phyloP scores from a whole-genome alignment of 1,139 yeast genomes.

The Candida sp. region DNA sequence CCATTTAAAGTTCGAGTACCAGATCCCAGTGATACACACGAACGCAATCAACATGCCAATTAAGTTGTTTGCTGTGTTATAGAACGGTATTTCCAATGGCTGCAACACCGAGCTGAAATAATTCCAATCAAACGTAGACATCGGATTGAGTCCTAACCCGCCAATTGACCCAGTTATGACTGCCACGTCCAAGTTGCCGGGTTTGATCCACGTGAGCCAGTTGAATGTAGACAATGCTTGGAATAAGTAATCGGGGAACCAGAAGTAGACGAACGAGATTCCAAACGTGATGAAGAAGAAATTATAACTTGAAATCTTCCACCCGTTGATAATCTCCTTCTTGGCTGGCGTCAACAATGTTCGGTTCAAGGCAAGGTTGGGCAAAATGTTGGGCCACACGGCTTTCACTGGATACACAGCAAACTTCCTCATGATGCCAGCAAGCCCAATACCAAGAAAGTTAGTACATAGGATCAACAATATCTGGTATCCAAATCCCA shows the following conservation, averaged over 20 bases:
- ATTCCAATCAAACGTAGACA: slow-evolving; percentile 58
- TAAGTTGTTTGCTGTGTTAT: slow-evolving; percentile 41
- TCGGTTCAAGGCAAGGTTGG: slow-evolving; percentile 60
- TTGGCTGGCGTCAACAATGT: slow-evolving; percentile 51
- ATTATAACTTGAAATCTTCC: slow-evolving; percentile 36
- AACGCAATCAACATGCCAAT: slow-evolving; percentile 49
- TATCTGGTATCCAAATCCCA: slow-evolving; percentile 53
- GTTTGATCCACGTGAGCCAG: slow-evolving; percentile 44
- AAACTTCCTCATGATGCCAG: slow-evolving; percentile 62
- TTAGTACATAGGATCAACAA: slow-evolving; percentile 57
- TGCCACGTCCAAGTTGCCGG: slow-evolving; percentile 43
- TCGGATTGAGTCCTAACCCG: slow-evolving; percentile 67
- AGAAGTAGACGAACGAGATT: slow-evolving; percentile 32
- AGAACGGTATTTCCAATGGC: slow-evolving; percentile 51
- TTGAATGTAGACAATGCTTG: slow-evolving; percentile 35
- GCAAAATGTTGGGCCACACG: slow-evolving; percentile 61
- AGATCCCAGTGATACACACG: slow-evolving; percentile 46
- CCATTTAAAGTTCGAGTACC: slow-evolving; percentile 54
- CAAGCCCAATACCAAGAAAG: slow-evolving; percentile 65
- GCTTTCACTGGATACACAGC: slow-evolving; percentile 61
- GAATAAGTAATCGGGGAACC: slow-evolving; percentile 40
- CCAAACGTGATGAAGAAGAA: slow-evolving; percentile 29
- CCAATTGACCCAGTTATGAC: slow-evolving; percentile 54
- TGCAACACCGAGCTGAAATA: slow-evolving; percentile 19
- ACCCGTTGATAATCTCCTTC: slow-evolving; percentile 42